phyloP scores from a whole-genome alignment of 1,284 basidiomycete species.

The Trichosporon ovoides region DNA sequence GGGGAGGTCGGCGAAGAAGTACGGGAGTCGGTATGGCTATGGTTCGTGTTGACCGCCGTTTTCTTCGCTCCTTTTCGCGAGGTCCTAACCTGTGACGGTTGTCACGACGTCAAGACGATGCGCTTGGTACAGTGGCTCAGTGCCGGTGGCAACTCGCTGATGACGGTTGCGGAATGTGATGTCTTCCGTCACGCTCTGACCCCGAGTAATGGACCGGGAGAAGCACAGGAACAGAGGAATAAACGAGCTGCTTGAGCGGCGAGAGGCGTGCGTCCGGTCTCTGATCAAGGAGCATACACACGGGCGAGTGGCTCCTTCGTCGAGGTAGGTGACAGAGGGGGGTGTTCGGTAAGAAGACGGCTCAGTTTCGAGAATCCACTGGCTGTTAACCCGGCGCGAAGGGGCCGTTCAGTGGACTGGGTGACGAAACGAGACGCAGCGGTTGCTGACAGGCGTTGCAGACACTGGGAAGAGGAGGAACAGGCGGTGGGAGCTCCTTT shows the following conservation, averaged over 20 bases:
- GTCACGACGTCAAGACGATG: neutral
- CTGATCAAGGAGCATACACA: neutral
- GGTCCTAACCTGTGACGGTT: neutral
- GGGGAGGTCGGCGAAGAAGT: conserved; percentile 46
- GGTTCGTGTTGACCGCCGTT: conserved; percentile 35
- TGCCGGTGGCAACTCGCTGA: neutral
- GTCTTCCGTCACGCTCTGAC: neutral
- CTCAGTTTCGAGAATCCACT: neutral
- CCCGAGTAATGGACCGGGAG: neutral
- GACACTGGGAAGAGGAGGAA: neutral
- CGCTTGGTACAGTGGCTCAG: neutral
- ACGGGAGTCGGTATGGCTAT: conserved; percentile 41
- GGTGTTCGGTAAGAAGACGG: neutral
- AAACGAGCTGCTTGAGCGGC: neutral
- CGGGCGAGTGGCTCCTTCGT: neutral
- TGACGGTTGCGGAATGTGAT: conserved; percentile 4
- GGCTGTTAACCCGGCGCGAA: neutral
- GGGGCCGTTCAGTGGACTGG: neutral
- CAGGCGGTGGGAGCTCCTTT: neutral
- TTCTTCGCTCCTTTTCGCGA: conserved; percentile 40
- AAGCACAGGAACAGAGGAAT: neutral
- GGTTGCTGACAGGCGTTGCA: neutral
- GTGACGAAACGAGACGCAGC: neutral
- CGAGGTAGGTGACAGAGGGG: neutral
- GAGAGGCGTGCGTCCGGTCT: neutral